A percentile compares a stretch with the other conserved stretches of the same genome.
phyloP scores from a whole-genome alignment of 2,329 filamentous ascomycete species.

The Graphium sp. region DNA sequence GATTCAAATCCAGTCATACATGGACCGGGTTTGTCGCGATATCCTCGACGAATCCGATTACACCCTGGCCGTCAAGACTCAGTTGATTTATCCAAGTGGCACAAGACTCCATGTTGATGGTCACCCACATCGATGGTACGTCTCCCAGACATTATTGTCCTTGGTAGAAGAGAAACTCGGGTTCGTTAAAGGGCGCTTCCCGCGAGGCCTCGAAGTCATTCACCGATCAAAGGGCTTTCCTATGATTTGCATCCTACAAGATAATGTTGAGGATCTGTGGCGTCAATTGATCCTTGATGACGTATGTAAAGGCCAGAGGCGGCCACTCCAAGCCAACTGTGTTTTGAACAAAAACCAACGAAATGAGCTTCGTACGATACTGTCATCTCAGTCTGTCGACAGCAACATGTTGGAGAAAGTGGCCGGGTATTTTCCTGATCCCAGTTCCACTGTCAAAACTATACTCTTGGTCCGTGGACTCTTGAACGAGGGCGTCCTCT shows the following conservation, averaged over 20 bases:
- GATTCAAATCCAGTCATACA: conserved; percentile 30
- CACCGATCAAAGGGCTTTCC: conserved; percentile 16
- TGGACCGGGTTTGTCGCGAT: conserved; percentile 34
- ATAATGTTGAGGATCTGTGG: conserved; percentile 27
- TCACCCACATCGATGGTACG: conserved; percentile 32
- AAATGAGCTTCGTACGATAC: too few species aligned
- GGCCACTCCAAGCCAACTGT: too few species aligned
- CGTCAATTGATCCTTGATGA: conserved; percentile 20
- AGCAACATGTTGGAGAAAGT: neutral
- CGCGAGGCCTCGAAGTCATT: conserved; percentile 20
- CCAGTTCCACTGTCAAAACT: conserved; percentile 1
- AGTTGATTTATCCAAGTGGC: conserved; percentile 40
- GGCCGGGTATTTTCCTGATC: neutral
- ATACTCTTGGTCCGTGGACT: conserved; percentile 47
- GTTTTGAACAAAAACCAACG: too few species aligned
- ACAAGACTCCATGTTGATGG: conserved; percentile 29
- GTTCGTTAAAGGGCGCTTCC: conserved; percentile 18
- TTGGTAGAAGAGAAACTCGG: conserved; percentile 20
- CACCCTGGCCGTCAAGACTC: conserved; percentile 32
- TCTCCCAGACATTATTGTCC: conserved; percentile 20
- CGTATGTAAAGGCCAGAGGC: too few species aligned
- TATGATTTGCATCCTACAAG: conserved; percentile 34
- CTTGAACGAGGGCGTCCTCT: conserved; percentile 39
- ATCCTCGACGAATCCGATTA: conserved; percentile 48
- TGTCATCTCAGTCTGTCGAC: too few species aligned